Conservation (phyloP, 2,329 filamentous ascomycete genomes). For the Cladosporium velox region DNA sequence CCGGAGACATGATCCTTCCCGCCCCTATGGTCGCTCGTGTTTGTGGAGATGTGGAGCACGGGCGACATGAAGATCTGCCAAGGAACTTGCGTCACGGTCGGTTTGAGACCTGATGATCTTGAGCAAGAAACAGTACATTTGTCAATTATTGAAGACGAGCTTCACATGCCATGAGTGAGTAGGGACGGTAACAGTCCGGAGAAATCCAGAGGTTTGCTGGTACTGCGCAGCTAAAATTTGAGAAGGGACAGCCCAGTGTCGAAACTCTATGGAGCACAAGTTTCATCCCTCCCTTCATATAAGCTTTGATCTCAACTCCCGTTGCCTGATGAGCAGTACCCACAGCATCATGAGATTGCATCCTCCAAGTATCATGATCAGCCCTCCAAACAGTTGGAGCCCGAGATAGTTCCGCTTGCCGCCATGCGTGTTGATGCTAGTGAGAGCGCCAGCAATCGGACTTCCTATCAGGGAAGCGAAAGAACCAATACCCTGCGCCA, state of each 20-base stretch:
- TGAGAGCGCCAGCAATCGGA: conserved; percentile 49
- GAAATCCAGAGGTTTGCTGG: not conserved
- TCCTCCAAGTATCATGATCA: conserved; percentile 34
- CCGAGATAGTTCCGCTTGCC: conserved; percentile 31
- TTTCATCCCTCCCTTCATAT: conserved; percentile 14
- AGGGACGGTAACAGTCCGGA: not conserved
- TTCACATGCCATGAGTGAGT: not conserved
- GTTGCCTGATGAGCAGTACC: conserved; percentile 29
- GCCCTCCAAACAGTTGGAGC: conserved; percentile 35
- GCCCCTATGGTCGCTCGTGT: conserved; percentile 5
- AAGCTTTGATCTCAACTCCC: conserved; percentile 29
- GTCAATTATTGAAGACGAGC: not conserved
- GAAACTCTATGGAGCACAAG: not conserved
- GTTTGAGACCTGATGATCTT: not conserved
- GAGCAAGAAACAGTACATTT: not conserved
- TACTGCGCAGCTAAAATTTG: not conserved
- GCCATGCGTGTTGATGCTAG: conserved; percentile 15
- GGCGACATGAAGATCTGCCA: not conserved
- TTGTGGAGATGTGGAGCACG: conserved; percentile 5
- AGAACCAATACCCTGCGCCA: conserved; percentile 49
- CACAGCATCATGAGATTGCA: conserved; percentile 31
- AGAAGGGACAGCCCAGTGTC: not conserved
- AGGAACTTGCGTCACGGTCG: not conserved
- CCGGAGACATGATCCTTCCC: conserved; percentile 8
- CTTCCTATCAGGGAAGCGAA: conserved; percentile 48